Evolutionary conservation across 2,329 filamentous ascomycete genomes (phyloP), one percentile per base, ranked within the genome.

Genomic region (Bimuria novae-zelandiae): DNA sequence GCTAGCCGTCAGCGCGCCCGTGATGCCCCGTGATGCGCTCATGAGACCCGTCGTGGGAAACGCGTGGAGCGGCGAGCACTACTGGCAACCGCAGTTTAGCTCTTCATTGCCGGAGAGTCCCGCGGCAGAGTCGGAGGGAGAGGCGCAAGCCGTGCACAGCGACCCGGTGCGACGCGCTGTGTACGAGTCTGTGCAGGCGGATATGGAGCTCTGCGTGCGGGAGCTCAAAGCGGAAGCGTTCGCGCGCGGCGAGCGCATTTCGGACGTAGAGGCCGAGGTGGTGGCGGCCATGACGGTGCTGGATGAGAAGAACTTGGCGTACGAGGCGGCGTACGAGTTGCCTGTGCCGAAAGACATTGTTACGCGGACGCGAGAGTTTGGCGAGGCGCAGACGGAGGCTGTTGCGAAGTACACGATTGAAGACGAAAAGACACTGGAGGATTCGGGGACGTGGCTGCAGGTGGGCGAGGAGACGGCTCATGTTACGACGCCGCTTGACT

Each of bases 401-500:
- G 5, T 49, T 7, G 23, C 3, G 8, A 5, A 16, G 14, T 19
- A 36, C 30, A 7, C 25, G n/a, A 19, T 47, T 6, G 16, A 6
- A 5, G 17, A 5, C 32, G 32, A 3, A 2, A 33, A 33, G 0
- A 29, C 49, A 11, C 30, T 64, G 0, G 3, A 29, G 1, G 45
- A 63, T 16, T 16, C 54, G 1, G 44, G 60, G 17, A 29, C 12
- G 0, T 63, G 62, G 60, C 35, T 60, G 0, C 36, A 27, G 2
- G 30, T 56, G 7, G 49, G 61, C 7, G 49, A 51, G 21, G 22
- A 27, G 1, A 43, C 50, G 2, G 25, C 42, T 0, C 46, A 52
- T 6, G 27, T 55, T 3, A 49, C 33, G 1, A 65, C 53, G 0
- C 27, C 60, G 0, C 25, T 64, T 1, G 62, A 68, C 4, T 19